Base-by-base conservation (phyloP, 176 grass and related monocot species). In the Eremochloa ophiuroides region DNA sequence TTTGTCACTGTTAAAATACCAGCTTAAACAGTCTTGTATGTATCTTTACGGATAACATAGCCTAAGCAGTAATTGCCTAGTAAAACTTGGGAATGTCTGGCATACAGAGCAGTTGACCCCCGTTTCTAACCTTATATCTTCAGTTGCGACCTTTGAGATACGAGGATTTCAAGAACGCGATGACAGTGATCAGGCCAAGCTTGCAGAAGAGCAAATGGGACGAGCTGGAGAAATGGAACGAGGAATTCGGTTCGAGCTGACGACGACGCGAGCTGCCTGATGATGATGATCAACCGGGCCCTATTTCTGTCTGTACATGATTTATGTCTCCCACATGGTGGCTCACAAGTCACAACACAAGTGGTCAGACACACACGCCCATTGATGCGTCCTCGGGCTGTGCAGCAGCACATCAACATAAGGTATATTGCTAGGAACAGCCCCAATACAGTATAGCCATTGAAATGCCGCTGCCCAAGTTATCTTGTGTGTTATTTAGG, bases 151-250 rank as follows among this genome's bases (percentile, higher is more conserved):
- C 96, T 46, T 73, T 98, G 74, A 95, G 69, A 14, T 93, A 88
- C 2, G 76, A 86, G 23, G 96, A 95, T 67, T 95, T 98, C 80
- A 89, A 84, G 80, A 98, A 69, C 5, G 88, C 95, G 6, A 98
- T 91, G 90, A 4, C 42, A 7, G 86, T 88, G 33, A 98, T 95
- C 66, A 88, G 90, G 77, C 96, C 96, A 59, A 95, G 95, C 48
- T 86, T 98, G 58, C 95, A 91, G 75, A 95, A 93, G 92, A 89
- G 90, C 84, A 95, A 89, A 66, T 95, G 96, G 96, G 86, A 93
- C 31, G 96, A 95, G 40, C 82, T 98, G 23, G 86, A 95, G 88
- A 86, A 81, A 76, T 98, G 96, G 96, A 98, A 98, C 66, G 38
- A 86, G 35, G 86, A 98, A 29, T 98, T 98, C 22, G 96, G 96